These are phyloP conservation scores for Phytopythium aichiense DNA, from an alignment of 352 stramenopile genomes.

Conservation along the genomic window DNA sequence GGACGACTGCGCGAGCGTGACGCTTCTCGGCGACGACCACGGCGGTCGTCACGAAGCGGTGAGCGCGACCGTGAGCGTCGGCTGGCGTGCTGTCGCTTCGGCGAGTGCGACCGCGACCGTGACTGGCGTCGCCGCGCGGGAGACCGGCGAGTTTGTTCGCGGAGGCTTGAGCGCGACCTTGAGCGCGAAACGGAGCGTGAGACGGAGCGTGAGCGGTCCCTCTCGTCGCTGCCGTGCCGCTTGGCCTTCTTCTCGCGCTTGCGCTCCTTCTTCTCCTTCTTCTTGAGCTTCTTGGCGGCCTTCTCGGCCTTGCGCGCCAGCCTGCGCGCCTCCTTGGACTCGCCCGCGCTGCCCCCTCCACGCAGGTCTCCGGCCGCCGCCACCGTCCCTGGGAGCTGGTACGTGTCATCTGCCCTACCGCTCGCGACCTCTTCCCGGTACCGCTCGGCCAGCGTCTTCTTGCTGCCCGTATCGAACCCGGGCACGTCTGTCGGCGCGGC, in stretches of 20 bases:
- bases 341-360: constrained; percentile 14
- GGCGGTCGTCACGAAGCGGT: neutral
- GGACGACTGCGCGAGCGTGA: constrained; percentile 16
- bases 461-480: constrained; percentile 39
- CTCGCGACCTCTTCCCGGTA: constrained; percentile 64
- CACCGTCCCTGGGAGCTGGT: constrained; percentile 50
- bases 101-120: constrained; percentile 12
- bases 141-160: neutral
- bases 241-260: constrained; percentile 28
- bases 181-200: constrained; percentile 8
- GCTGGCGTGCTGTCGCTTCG: constrained; percentile 7
- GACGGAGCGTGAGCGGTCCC: neutral
- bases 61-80: constrained; percentile 10
- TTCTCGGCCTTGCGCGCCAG: constrained; percentile 57
- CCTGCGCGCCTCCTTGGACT: constrained; percentile 53
- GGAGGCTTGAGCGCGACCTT: constrained; percentile 8
- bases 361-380: neutral
- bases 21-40: constrained; percentile 8
- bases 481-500: constrained; percentile 50
- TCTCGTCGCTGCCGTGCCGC: neutral
- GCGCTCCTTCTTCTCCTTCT: constrained; percentile 61
- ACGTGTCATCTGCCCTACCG: constrained; percentile 51
- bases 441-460: constrained; percentile 65
- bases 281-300: constrained; percentile 56
- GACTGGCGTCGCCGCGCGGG: constrained; percentile 5